These are phyloP conservation scores for Zanthoxylum bungeanum DNA, from an alignment of 345 rosid genomes.

Conservation along the genomic window DNA sequence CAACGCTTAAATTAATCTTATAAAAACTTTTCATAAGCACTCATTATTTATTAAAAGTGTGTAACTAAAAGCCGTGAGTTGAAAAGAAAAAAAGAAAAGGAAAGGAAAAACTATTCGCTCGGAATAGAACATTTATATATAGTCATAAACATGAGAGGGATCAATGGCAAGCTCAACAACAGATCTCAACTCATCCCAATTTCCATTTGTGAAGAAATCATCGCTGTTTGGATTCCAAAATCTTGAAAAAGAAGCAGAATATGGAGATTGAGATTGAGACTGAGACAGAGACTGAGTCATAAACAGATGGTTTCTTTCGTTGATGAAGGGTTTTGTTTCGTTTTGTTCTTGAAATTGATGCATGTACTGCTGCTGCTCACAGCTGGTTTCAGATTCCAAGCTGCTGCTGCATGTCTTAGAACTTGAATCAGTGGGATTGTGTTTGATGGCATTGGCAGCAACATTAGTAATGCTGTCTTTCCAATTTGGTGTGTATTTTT, in stretches of 20 bases:
- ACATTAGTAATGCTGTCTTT: constrained; percentile 3
- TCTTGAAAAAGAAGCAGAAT: constrained; percentile 19
- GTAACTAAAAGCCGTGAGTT: no score
- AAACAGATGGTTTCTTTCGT: constrained; percentile 23
- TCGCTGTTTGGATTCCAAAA: constrained; percentile 37
- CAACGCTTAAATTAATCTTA: no score
- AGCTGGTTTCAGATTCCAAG: constrained; percentile 44
- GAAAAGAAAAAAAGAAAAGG: no score
- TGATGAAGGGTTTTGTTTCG: constrained; percentile 20
- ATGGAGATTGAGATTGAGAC: no score
- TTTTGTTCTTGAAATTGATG: constrained; percentile 8
- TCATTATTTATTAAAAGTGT: no score
- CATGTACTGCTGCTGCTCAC: constrained; percentile 21
- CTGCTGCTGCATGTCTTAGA: constrained; percentile 60
- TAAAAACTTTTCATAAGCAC: no score
- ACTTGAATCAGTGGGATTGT: constrained; percentile 33
- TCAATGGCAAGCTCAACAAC: constrained; percentile 41
- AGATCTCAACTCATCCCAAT: constrained; percentile 73
- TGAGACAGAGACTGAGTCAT: constrained; percentile 16
- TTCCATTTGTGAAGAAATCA: constrained; percentile 42
- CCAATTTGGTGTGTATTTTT: constrained; percentile 31
- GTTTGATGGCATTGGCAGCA: constrained; percentile 10
- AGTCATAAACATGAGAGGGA: constrained; percentile 14
- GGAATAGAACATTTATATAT: constrained; percentile 17
- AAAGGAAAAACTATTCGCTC: no score